Percentiles rank a stretch among this genome's conserved stretches.
Evolutionary conservation across 768 basidiomycete genomes (phyloP).

Genomic region (Kwoniella pini): DNA sequence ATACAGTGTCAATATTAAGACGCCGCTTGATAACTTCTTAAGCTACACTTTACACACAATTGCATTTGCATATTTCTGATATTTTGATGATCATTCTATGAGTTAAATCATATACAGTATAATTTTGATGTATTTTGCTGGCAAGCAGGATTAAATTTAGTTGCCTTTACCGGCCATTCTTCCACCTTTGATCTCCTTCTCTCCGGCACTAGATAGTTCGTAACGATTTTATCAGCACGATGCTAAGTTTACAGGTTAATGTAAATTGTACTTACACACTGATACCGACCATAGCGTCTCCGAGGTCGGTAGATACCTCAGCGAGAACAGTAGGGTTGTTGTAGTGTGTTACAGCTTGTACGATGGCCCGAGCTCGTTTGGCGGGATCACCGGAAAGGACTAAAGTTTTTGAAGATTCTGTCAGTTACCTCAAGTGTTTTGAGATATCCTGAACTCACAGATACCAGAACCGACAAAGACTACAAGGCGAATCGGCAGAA

Average conservation of each 20-base stretch:
- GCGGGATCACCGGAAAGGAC: conserved; percentile 84
- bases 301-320: conserved; percentile 73
- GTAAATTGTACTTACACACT: conserved; percentile 48
- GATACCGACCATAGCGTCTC: conserved; percentile 89
- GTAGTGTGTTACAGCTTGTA: conserved; percentile 95
- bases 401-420: neutral
- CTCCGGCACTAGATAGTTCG: conserved; percentile 57
- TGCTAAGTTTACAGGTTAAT: no score
- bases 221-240: no score
- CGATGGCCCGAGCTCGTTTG: conserved; percentile 90
- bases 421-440: conserved; percentile 1
- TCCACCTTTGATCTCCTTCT: conserved; percentile 44
- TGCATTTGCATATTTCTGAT: neutral
- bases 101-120: neutral
- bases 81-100: neutral
- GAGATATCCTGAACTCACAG: conserved; percentile 64
- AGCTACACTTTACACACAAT: neutral
- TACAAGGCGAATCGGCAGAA: conserved; percentile 45
- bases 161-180: conserved; percentile 47
- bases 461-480: conserved; percentile 99
- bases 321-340: conserved; percentile 91
- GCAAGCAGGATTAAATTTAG: conserved; percentile 15
- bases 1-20: no score
- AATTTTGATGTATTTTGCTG: neutral
- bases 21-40: no score